A percentile compares a stretch with the other conserved stretches of the same genome.
Evolutionary conservation across 768 basidiomycete genomes (phyloP).

Genomic region (Tylopilus sp.): DNA sequence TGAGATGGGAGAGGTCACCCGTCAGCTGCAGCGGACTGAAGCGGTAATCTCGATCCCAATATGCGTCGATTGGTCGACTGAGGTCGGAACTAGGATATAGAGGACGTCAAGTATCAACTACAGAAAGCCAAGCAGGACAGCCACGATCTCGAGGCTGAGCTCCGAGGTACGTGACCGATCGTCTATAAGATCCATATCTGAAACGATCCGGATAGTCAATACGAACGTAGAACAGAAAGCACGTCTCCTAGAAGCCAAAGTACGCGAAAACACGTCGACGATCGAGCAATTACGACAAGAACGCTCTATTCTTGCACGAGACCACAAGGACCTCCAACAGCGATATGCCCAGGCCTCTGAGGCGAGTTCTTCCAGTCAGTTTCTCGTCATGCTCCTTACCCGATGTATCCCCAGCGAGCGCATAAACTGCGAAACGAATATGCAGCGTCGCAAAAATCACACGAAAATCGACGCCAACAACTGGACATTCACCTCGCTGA

Average conservation of each 20-base stretch:
- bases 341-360: conserved; percentile 64
- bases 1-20: conserved; percentile 60
- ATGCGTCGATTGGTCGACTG: background rate
- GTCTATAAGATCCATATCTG: background rate
- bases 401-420: conserved; percentile 41
- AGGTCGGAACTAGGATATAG: conserved; percentile 61
- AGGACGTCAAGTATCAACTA: conserved; percentile 67
- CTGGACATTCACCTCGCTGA: conserved; percentile 70
- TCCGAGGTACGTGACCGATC: conserved; percentile 51
- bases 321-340: conserved; percentile 72
- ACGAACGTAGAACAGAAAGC: conserved; percentile 70
- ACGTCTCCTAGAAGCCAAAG: conserved; percentile 61
- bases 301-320: conserved; percentile 60
- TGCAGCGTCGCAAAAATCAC: conserved; percentile 56
- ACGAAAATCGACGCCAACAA: conserved; percentile 69
- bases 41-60: conserved; percentile 40
- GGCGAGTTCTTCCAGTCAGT: conserved; percentile 37
- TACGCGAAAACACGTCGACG: conserved; percentile 63
- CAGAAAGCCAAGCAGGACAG: conserved; percentile 72
- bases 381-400: background rate
- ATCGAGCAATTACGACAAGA: conserved; percentile 79
- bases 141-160: conserved; percentile 66
- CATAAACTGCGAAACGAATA: conserved; percentile 63
- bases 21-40: conserved; percentile 69
- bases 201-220: conserved; percentile 42